Evolutionary conservation across 192 early-diverging fungal species (phyloP), one percentile per base, ranked within the genome.

Genomic region (Linnemannia elongata): DNA sequence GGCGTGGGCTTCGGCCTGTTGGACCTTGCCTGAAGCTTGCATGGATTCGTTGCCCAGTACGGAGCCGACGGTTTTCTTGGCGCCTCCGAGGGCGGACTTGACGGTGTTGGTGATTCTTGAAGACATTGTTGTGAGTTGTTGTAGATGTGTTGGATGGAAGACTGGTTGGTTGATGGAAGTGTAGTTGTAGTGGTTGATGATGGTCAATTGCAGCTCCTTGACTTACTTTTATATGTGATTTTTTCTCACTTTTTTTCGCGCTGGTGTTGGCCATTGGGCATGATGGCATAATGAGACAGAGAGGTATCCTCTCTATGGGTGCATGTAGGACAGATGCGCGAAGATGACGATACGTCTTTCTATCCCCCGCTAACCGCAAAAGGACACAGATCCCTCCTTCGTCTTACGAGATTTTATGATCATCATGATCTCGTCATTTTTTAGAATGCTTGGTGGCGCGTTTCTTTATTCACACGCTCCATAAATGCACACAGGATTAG

Each of bases 51-150:
- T 80, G 15, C 79, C 79, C 33, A 80, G 79, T 22, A 47, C 79
- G 18, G 79, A 80, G 2, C 80, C 80, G 74, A 82, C 80, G 7
- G 80, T 38, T 74, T 82, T 82, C 39, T 82, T 75, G 80, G 74
- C 74, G 45, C 74, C 74, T 49, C 73, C 80, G 57, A 80, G 0
- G 72, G 79, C 79, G 57, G 79, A 63, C 22, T 80, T 80, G 79
- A 80, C 72, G 70, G 54, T 55, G 79, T 68, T 80, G 27, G 72
- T n/a, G 44, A 80, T 74, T 74, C 72, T 80, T 66, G 44, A 3
- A 72, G 79, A 80, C 79, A 74, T 80, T 18, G 18, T 71, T 39
- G 47, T 35, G 17, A 18, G 27, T 68, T 68, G 20, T 27, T 78
- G 54, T 10, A 47, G 63, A 22, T 41, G 4, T 22, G 36, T 47